Conservation (phyloP, 208 protist genomes). For the Wallacemonas sp. region DNA sequence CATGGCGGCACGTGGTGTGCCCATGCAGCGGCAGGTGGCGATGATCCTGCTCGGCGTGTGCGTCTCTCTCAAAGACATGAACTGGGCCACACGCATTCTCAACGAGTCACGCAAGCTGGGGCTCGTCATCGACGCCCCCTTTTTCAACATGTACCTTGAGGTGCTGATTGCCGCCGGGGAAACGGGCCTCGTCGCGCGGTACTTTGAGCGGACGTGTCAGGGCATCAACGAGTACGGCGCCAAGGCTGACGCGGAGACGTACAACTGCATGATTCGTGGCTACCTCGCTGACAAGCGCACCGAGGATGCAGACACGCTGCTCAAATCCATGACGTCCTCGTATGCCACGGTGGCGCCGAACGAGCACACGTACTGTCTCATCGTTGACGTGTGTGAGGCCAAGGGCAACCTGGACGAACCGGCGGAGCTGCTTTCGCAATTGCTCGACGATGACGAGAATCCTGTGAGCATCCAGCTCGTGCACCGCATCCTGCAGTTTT, state of each 20-base stretch:
- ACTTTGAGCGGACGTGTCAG: slow-evolving; percentile 70
- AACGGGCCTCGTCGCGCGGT: slow-evolving; percentile 9
- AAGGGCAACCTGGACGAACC: slow-evolving; percentile 28
- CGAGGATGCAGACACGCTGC: slow-evolving; percentile 31
- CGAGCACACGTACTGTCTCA: slow-evolving; percentile 69
- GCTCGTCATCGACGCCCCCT: slow-evolving; percentile 44
- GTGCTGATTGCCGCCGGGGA: slow-evolving; percentile 69
- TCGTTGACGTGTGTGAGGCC: slow-evolving; percentile 46
- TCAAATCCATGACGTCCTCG: slow-evolving; percentile 20
- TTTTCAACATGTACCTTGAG: slow-evolving; percentile 80
- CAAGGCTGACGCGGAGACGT: slow-evolving; percentile 67
- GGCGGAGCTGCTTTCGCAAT: slow-evolving; percentile 16
- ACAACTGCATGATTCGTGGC: slow-evolving; percentile 67
- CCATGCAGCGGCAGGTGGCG: slow-evolving; percentile 38
- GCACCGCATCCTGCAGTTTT: slow-evolving; percentile 55
- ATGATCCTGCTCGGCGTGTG: slow-evolving; percentile 68
- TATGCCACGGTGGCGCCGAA: slow-evolving; percentile 55
- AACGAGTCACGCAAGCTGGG: slow-evolving; percentile 34
- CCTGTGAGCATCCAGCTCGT: slow-evolving; percentile 19
- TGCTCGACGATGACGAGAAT: slow-evolving; percentile 33
- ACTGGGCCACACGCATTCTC: slow-evolving; percentile 60
- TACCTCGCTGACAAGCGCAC: slow-evolving; percentile 30
- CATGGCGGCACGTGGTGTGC: slow-evolving; percentile 34
- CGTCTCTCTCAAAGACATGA: slow-evolving; percentile 30
- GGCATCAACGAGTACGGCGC: slow-evolving; percentile 68